Evolutionary conservation across 2,329 filamentous ascomycete species (phyloP).

Genomic region (Hypoxylon sp.): DNA sequence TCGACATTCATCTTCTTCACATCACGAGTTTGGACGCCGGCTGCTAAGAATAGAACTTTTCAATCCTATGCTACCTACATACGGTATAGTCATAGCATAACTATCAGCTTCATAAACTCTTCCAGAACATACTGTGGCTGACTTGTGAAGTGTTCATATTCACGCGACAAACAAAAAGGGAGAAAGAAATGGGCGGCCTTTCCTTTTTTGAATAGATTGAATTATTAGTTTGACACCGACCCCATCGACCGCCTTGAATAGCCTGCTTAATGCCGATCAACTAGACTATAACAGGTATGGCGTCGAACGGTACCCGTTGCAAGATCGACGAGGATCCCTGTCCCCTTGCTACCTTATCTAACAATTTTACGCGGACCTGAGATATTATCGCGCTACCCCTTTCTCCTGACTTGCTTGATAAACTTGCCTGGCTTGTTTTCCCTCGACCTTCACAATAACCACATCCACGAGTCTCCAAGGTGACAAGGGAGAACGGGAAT

Average conservation of each 20-base stretch:
- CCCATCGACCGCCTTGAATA: conserved; percentile 15
- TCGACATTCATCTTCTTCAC: conserved; percentile 8
- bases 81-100: not conserved
- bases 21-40: conserved; percentile 1
- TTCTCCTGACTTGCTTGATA: conserved; percentile 7
- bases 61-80: not conserved
- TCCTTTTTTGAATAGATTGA: not conserved
- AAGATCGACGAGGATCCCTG: conserved; percentile 36
- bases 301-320: conserved; percentile 35
- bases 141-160: not conserved
- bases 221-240: conserved; percentile 2
- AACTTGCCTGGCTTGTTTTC: conserved; percentile 12
- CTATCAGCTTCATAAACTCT: not conserved
- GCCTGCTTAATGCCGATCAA: conserved; percentile 34
- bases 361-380: conserved; percentile 13
- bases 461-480: not conserved
- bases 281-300: conserved; percentile 34
- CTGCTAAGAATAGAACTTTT: not conserved
- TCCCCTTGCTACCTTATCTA: conserved; percentile 36
- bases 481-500: conserved; percentile 32
- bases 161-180: not conserved
- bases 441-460: conserved; percentile 18
- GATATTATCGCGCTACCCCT: conserved; percentile 23
- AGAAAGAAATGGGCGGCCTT: not conserved
- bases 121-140: not conserved